Evolutionary conservation across 805 yeast genomes (phyloP).

Genomic region (Sungouiozyma intestinalis): DNA sequence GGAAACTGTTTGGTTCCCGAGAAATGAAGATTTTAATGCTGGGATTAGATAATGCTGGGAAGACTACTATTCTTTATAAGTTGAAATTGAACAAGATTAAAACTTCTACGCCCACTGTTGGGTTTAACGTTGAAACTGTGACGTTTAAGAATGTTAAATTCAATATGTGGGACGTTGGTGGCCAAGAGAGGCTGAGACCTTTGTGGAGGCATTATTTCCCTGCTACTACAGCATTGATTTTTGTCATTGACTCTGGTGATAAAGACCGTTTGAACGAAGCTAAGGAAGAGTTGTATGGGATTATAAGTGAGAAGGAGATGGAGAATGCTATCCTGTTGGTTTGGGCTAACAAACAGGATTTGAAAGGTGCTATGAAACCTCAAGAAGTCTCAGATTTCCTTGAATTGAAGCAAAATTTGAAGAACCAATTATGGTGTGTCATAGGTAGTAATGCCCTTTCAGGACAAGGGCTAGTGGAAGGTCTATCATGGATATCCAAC

Average conservation of each 20-base stretch:
- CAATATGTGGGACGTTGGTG: conserved; percentile 94
- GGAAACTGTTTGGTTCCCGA: conserved; percentile 41
- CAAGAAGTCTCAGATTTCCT: conserved; percentile 68
- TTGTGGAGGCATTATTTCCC: conserved; percentile 94
- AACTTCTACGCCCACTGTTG: conserved; percentile 86
- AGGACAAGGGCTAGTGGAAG: conserved; percentile 84
- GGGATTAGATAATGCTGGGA: conserved; percentile 90
- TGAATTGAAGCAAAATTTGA: conserved; percentile 45
- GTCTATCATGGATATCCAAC: conserved; percentile 74
- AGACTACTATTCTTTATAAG: conserved; percentile 78
- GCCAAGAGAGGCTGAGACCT: conserved; percentile 85
- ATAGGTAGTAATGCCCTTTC: conserved; percentile 84
- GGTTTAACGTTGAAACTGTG: conserved; percentile 85
- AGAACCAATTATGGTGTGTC: conserved; percentile 78
- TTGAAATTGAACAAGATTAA: conserved; percentile 65
- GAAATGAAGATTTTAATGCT: conserved; percentile 73
- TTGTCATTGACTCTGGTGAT: conserved; percentile 82
- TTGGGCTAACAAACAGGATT: conserved; percentile 83
- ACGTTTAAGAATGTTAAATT: conserved; percentile 71
- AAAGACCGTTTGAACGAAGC: conserved; percentile 63
- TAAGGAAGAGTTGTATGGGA: conserved; percentile 64
- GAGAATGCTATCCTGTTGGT: conserved; percentile 69
- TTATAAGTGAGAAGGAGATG: conserved; percentile 76
- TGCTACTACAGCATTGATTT: conserved; percentile 84
- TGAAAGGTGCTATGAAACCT: conserved; percentile 61